Conservation (phyloP, 371 early-diverging fungal species). For the Gilbertella persicaria region DNA sequence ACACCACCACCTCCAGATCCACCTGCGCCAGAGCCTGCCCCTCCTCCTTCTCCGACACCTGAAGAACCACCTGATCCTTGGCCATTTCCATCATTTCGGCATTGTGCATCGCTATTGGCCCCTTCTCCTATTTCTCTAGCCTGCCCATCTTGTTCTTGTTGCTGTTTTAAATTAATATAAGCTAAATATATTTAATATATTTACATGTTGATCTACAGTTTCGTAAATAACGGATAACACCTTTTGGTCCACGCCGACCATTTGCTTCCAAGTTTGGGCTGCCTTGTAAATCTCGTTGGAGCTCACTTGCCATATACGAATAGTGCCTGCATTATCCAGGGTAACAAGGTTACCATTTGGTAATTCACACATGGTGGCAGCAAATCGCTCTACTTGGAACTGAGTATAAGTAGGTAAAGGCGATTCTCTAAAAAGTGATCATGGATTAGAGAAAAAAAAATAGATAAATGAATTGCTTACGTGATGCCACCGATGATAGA, state of each 20-base stretch:
- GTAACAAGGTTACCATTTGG: slow-evolving; percentile 67
- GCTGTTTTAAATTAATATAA: not conserved
- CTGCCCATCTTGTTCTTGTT: slow-evolving; percentile 28
- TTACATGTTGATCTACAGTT: slow-evolving; percentile 45
- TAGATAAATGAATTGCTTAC: slow-evolving; percentile 12
- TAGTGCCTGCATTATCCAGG: slow-evolving; percentile 66
- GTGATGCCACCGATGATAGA: slow-evolving; percentile 45
- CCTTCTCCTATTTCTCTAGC: slow-evolving; percentile 44
- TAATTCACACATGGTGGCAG: slow-evolving; percentile 65
- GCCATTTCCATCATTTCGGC: slow-evolving; percentile 37
- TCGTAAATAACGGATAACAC: slow-evolving; percentile 67
- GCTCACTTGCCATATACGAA: slow-evolving; percentile 72
- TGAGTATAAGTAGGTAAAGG: slow-evolving; percentile 49
- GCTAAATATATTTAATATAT: not conserved
- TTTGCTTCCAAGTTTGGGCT: slow-evolving; percentile 72
- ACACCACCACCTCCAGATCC: slow-evolving; percentile 36
- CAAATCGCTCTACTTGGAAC: slow-evolving; percentile 53
- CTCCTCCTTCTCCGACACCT: slow-evolving; percentile 41
- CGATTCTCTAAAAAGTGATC: slow-evolving; percentile 22
- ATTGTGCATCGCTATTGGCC: slow-evolving; percentile 34
- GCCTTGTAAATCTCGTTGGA: slow-evolving; percentile 57
- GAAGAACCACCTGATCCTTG: slow-evolving; percentile 19
- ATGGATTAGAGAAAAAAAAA: slow-evolving; percentile 4
- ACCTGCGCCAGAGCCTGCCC: slow-evolving; percentile 31
- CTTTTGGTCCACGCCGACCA: slow-evolving; percentile 73